Conservation (phyloP, 108 stramenopile genomes). For the Nitzschia sp. region DNA sequence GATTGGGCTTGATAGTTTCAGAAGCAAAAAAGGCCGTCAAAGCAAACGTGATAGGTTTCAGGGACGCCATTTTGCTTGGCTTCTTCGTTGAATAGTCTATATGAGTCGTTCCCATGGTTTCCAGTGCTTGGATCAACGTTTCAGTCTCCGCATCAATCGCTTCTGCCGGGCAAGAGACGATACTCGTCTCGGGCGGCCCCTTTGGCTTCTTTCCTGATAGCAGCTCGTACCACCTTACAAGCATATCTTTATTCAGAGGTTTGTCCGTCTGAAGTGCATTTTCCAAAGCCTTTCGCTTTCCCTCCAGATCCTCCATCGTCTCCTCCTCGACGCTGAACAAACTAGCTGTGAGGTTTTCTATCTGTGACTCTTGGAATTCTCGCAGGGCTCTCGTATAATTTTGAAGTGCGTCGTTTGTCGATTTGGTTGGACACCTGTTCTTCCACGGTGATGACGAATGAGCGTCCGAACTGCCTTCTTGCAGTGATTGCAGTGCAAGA, state of each 20-base stretch:
- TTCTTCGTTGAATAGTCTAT: not conserved
- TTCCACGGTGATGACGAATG: not conserved
- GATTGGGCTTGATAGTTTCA: constrained; percentile 35
- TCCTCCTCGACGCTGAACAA: constrained; percentile 22
- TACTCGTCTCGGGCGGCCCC: not conserved
- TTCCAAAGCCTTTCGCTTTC: not conserved
- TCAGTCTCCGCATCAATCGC: constrained; percentile 10
- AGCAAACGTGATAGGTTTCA: constrained; percentile 23
- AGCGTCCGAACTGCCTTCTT: not conserved
- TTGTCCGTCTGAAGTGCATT: constrained; percentile 2
- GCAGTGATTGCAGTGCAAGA: constrained; percentile 1
- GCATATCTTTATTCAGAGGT: not conserved
- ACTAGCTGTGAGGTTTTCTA: constrained; percentile 28
- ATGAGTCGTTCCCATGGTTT: not conserved
- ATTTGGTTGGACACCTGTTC: constrained; percentile 5
- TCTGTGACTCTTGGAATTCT: constrained; percentile 37
- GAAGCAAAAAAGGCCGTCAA: constrained; percentile 36
- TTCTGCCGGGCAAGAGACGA: not conserved
- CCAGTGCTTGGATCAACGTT: constrained; percentile 17
- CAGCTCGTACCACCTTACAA: constrained; percentile 5
- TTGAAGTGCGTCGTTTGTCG: constrained; percentile 15
- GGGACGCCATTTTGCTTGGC: not conserved
- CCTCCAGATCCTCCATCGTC: constrained; percentile 9
- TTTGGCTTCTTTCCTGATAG: constrained; percentile 6
- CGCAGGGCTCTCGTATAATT: constrained; percentile 28